Conservation (phyloP, 768 basidiomycete species). For the Xanthoconium purpureum region DNA sequence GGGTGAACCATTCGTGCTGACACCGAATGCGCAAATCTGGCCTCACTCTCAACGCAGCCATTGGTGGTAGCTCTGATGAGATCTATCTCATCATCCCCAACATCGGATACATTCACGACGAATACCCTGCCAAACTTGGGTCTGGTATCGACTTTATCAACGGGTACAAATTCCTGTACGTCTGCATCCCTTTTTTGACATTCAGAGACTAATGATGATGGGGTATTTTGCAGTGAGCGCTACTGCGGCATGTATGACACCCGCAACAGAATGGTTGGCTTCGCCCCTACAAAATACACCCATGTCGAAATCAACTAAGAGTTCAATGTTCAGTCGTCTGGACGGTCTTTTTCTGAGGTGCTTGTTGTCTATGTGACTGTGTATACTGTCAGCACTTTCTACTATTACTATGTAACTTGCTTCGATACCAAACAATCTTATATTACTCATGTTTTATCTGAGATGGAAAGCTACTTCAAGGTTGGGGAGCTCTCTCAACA, state of each 20-base stretch:
- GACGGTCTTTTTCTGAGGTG: too few relatives aligned
- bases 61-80: slow-evolving; percentile 21
- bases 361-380: too few relatives aligned
- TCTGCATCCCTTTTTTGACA: background rate
- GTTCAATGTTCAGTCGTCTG: too few relatives aligned
- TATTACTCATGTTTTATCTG: too few relatives aligned
- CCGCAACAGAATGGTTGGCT: slow-evolving; percentile 36
- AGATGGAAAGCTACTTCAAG: too few relatives aligned
- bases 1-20: slow-evolving; percentile 7
- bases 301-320: slow-evolving; percentile 6
- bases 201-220: background rate
- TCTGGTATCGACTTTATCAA: slow-evolving; percentile 14
- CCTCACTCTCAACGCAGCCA: slow-evolving; percentile 30
- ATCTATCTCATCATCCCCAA: slow-evolving; percentile 31
- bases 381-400: too few relatives aligned
- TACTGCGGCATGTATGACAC: slow-evolving; percentile 45
- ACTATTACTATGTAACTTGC: too few relatives aligned
- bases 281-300: slow-evolving; percentile 40
- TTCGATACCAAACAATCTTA: too few relatives aligned
- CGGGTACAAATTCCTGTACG: slow-evolving; percentile 18
- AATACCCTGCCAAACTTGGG: background rate
- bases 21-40: slow-evolving; percentile 34
- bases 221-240: slow-evolving; percentile 30
- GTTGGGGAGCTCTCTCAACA: too few relatives aligned
- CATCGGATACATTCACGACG: background rate